Percentiles rank a stretch among this genome's conserved stretches.
These are phyloP conservation scores for Kwoniella pini DNA, from an alignment of 768 basidiomycete genomes.

Conservation along the genomic window DNA sequence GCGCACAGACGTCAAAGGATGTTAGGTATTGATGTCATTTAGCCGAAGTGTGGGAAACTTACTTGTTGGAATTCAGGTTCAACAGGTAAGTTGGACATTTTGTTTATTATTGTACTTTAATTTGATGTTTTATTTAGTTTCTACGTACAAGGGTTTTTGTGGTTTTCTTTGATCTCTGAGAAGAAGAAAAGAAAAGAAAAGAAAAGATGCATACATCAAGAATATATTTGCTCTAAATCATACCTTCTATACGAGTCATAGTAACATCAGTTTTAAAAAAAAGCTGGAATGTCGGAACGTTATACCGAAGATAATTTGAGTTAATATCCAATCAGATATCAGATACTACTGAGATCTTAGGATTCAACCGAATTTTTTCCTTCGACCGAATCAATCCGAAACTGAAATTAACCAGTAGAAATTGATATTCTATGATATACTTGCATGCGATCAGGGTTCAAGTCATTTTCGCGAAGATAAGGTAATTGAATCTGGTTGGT, in stretches of 20 bases:
- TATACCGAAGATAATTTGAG: background rate
- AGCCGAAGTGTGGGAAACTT: slow-evolving; percentile 16
- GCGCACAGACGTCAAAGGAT: slow-evolving; percentile 9
- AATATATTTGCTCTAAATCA: too few species aligned
- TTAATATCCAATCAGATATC: background rate
- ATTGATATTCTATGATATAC: background rate
- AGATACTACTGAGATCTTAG: too few species aligned
- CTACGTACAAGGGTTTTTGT: background rate
- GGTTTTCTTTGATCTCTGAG: background rate
- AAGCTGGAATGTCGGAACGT: slow-evolving; percentile 7
- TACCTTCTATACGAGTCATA: too few species aligned
- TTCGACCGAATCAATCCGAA: slow-evolving; percentile 6
- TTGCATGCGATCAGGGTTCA: slow-evolving; percentile 1
- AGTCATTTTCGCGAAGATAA: slow-evolving; percentile 1
- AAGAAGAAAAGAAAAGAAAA: slow-evolving; percentile 9
- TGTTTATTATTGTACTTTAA: background rate
- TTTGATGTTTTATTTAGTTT: background rate
- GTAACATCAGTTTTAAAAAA: too few species aligned
- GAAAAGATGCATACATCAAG: too few species aligned
- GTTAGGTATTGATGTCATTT: slow-evolving; percentile 2
- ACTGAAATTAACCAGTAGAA: background rate
- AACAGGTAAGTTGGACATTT: slow-evolving; percentile 56
- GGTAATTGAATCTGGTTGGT: slow-evolving; percentile 5
- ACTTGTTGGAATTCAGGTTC: slow-evolving; percentile 74
- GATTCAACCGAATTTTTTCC: too few species aligned